Base-by-base conservation (phyloP, 2,329 filamentous ascomycete genomes). In the Alternaria brassicicola region DNA sequence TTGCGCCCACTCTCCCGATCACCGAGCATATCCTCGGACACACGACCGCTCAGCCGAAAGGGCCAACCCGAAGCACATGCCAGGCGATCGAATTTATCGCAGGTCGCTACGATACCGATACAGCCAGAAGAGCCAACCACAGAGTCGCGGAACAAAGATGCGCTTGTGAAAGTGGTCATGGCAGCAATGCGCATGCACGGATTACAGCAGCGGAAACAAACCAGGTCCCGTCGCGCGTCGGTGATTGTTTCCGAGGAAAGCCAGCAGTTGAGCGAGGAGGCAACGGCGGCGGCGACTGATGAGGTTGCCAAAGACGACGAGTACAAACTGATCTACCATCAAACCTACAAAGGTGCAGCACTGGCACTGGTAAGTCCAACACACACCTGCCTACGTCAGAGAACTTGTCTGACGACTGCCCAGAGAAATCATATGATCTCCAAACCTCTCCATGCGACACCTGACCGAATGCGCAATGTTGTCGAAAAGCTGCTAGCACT, bases 181-280 rank as follows among this genome's bases (percentile, higher is more conserved):
- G 80, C 82, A 6, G 82, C 81, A 4, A 83, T 85, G 81, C 80
- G 83, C 1, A 76, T 84, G 59, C 78, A 83, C 59, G 83, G 83
- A 1, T 59, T 83, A 8, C 78, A 81, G 33, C 81, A 81, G 57
- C 71, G 74, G 39, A 81, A 78, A 66, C 71, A 78, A 66, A 69
- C 50, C 39, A 72, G 68, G 38, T 69, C 68, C 6, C 64, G 68
- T 12, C 63, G 62, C 17, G 53, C 62, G 12, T 76, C 75, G 2
- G 38, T 69, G 12, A 66, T 63, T 35, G 66, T 58, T n/a, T 42
- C 54, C 1, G 64, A 67, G 2, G 42, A 64, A 21, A 50, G 39
- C 7, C 65, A 71, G 36, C 55, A 59, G 12, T 8, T 56, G 6
- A 56, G 35, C 10, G 68, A 70, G 33, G 68, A 68, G 19, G 57